phyloP scores from a whole-genome alignment of 2,329 filamentous ascomycete species.

The Hypoxylon sp. region DNA sequence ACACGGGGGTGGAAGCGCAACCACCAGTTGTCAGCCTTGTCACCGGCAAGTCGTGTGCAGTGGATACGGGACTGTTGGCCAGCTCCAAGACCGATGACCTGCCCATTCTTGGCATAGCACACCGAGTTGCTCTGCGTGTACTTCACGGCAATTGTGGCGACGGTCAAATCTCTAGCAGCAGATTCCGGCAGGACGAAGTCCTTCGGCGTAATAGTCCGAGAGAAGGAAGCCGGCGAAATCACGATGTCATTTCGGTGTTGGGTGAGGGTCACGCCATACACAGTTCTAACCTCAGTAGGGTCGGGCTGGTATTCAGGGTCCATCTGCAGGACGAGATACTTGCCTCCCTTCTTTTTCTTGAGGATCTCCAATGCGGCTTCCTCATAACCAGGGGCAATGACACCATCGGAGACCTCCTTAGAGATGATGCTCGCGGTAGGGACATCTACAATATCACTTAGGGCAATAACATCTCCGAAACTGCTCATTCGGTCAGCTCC shows the following conservation, averaged over 20 bases:
- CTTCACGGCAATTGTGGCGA: constrained; percentile 97
- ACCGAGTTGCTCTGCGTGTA: constrained; percentile 99
- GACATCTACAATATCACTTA: constrained; percentile 91
- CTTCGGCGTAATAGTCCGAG: constrained; percentile 88
- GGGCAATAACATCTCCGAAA: constrained; percentile 95
- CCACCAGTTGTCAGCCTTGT: constrained; percentile 99
- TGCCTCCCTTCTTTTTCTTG: constrained; percentile 98
- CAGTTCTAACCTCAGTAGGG: constrained; percentile 85
- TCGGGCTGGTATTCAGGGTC: constrained; percentile 87
- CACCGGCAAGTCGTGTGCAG: constrained; percentile 95
- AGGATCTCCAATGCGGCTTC: constrained; percentile 90
- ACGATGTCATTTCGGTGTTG: constrained; percentile 94
- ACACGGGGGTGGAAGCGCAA: constrained; percentile 96
- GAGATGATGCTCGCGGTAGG: constrained; percentile 98
- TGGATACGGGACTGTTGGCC: constrained; percentile 98
- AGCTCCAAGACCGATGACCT: constrained; percentile 93
- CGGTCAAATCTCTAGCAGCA: constrained; percentile 89
- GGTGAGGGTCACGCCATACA: constrained; percentile 89
- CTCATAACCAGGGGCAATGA: constrained; percentile 91
- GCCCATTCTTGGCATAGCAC: constrained; percentile 94
- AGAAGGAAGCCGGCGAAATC: constrained; percentile 89
- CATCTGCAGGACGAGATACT: constrained; percentile 96
- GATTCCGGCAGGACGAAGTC: constrained; percentile 81
- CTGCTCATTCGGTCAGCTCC: constrained; percentile 99
- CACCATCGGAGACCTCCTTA: constrained; percentile 96